A percentile compares a stretch with the other conserved stretches of the same genome.
Conservation (phyloP, 192 early-diverging fungal genomes). For the Mortierella alpina region DNA sequence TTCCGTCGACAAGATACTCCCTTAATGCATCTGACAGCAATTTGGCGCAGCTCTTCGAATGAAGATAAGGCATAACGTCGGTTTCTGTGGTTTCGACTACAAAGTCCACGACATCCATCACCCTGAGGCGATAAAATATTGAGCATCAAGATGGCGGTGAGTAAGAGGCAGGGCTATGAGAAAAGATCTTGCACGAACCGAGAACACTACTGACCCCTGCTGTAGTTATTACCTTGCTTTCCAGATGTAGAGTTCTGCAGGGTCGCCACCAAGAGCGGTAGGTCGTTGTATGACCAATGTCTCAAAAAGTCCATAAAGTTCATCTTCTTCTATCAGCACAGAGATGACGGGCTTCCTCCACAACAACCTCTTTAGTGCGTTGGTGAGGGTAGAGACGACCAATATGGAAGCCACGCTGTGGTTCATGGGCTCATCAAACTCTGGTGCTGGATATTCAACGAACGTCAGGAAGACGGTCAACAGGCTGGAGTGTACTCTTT, state of each 20-base stretch:
- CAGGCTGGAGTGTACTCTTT: conserved; percentile 23
- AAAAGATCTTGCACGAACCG: background rate
- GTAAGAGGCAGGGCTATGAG: background rate
- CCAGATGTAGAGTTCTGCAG: conserved; percentile 52
- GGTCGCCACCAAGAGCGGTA: conserved; percentile 22
- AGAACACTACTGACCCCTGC: background rate
- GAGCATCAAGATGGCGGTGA: background rate
- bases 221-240: conserved; percentile 25
- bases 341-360: conserved; percentile 50
- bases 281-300: conserved; percentile 37
- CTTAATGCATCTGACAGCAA: conserved; percentile 45
- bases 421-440: conserved; percentile 47
- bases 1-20: conserved; percentile 48
- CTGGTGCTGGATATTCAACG: conserved; percentile 33
- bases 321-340: conserved; percentile 34
- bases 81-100: conserved; percentile 44
- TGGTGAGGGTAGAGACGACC: conserved; percentile 43
- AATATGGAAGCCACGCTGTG: conserved; percentile 48
- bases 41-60: conserved; percentile 47
- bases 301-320: conserved; percentile 39
- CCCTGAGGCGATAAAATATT: background rate
- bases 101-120: conserved; percentile 36
- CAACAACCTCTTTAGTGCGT: conserved; percentile 37
- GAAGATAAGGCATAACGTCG: conserved; percentile 46
- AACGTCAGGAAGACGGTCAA: conserved; percentile 23